phyloP scores from a whole-genome alignment of 140 eudicot genomes.

The Oenanthe javanica region DNA sequence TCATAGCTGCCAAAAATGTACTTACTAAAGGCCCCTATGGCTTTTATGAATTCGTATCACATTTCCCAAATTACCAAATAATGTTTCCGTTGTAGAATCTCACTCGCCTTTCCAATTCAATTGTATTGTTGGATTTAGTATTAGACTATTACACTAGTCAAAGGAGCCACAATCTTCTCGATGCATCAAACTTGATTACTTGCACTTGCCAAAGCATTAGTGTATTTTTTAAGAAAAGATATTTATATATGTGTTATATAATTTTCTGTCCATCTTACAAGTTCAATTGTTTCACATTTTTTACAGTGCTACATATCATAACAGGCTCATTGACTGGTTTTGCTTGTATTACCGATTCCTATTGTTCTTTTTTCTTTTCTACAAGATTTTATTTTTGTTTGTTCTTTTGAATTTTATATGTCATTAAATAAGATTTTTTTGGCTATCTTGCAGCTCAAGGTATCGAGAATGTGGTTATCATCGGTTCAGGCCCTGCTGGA shows the following conservation, averaged over 20 bases:
- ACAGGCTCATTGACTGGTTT: not conserved
- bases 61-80: not conserved
- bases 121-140: too few relatives aligned
- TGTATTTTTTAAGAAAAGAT: not conserved
- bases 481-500: slow-evolving; percentile 99
- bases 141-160: not conserved
- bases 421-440: not conserved
- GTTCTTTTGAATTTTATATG: not conserved
- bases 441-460: slow-evolving; percentile 48
- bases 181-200: not conserved
- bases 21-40: not conserved
- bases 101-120: too few relatives aligned
- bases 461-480: slow-evolving; percentile 81
- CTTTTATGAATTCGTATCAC: not conserved
- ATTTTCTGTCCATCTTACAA: not conserved
- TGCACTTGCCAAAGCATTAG: not conserved
- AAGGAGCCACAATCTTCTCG: too few relatives aligned
- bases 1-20: not conserved
- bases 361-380: not conserved
- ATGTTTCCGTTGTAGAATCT: too few relatives aligned
- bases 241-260: not conserved
- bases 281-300: not conserved
- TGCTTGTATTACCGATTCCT: not conserved
- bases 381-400: not conserved
- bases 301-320: not conserved